Percentiles rank a stretch among this genome's conserved stretches.
Evolutionary conservation across 208 protist species (phyloP).

Genomic region (Leishmania gerbilli): DNA sequence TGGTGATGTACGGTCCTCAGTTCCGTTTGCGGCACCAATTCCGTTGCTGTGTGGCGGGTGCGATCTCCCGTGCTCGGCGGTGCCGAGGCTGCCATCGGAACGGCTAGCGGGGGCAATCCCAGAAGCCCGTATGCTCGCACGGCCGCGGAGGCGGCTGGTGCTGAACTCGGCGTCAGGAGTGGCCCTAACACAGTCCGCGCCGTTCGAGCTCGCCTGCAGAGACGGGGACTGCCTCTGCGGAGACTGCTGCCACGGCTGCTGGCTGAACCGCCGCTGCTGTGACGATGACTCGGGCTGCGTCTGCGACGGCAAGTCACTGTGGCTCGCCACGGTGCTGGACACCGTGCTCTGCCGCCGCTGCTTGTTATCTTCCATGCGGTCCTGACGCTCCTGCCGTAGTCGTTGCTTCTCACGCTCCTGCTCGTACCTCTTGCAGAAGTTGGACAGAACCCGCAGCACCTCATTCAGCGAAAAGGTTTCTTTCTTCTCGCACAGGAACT

Average conservation of each 20-base stretch:
- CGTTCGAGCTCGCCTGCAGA: background rate
- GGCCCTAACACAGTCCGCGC: background rate
- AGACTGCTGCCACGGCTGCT: background rate
- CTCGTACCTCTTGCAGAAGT: slow-evolving; percentile 71
- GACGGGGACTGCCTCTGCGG: background rate
- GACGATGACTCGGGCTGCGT: background rate
- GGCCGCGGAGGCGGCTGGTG: background rate
- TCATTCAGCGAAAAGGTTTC: slow-evolving; percentile 61
- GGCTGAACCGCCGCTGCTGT: background rate
- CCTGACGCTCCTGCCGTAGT: slow-evolving; percentile 13
- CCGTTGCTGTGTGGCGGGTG: background rate
- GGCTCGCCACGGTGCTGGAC: background rate
- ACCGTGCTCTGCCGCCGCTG: background rate
- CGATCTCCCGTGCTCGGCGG: background rate
- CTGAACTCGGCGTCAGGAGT: background rate
- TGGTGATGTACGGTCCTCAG: background rate
- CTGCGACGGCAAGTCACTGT: background rate
- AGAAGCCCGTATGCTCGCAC: background rate
- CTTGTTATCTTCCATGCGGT: slow-evolving; percentile 13
- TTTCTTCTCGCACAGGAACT: slow-evolving; percentile 60
- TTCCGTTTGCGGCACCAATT: background rate
- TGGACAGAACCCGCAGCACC: slow-evolving; percentile 47
- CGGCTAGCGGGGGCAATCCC: background rate
- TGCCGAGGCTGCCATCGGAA: background rate
- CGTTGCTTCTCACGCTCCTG: slow-evolving; percentile 39